Evolutionary conservation across 148 eudicot genomes (phyloP).

Genomic region (Arbutus unedo): DNA sequence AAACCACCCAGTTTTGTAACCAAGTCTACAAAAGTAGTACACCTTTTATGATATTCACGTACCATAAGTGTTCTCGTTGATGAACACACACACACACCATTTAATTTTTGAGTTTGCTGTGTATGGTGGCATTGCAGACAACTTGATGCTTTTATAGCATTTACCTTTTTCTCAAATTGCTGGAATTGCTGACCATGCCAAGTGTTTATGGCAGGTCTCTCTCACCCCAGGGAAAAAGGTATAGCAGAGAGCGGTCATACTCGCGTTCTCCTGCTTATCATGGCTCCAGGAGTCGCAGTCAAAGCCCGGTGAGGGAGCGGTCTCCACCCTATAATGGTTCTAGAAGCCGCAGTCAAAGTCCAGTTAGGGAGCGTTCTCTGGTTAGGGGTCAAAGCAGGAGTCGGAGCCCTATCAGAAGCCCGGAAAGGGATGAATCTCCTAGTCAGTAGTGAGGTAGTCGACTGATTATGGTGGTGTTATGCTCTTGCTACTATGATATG

Average conservation of each 20-base stretch:
- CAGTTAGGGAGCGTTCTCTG: conserved; percentile 33
- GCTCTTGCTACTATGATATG: background rate
- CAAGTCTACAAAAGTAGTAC: background rate
- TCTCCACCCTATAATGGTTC: conserved; percentile 37
- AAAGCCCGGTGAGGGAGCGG: conserved; percentile 27
- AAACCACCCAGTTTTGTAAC: background rate
- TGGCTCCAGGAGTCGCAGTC: conserved; percentile 41
- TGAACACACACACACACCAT: background rate
- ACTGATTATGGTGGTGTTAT: background rate
- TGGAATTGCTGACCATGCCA: background rate
- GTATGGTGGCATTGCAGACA: background rate
- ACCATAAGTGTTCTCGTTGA: background rate
- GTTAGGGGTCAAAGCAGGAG: conserved; percentile 39
- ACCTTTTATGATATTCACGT: too few species aligned
- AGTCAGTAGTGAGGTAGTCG: conserved; percentile 31
- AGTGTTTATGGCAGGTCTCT: conserved; percentile 49
- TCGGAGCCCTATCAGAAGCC: conserved; percentile 47
- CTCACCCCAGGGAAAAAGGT: conserved; percentile 68
- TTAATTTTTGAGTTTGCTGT: background rate
- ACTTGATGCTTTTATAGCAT: background rate
- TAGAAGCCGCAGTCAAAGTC: conserved; percentile 44
- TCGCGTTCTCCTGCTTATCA: conserved; percentile 46
- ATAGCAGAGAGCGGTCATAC: conserved; percentile 62
- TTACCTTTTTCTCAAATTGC: background rate
- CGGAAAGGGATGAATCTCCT: conserved; percentile 48